Evolutionary conservation across 192 early-diverging fungal genomes (phyloP), one percentile per base, ranked within the genome.

Genomic region (Linnemannia exigua): DNA sequence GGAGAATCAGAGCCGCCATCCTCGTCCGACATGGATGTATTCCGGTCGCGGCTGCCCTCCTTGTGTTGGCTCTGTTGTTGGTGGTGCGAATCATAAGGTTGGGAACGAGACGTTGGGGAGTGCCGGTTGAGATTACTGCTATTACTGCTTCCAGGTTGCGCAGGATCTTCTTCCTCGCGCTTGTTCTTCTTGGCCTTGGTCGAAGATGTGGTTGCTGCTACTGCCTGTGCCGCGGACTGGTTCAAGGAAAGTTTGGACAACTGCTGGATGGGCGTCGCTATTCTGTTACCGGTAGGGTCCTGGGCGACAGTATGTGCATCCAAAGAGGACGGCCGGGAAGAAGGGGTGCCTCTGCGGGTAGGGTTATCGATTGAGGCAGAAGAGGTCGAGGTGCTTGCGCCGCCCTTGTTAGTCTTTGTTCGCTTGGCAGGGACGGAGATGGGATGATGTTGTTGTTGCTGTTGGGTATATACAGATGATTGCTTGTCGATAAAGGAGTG

Each of bases 181-280:
- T 85, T 85, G 41, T 79, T 85, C 77, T 85, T 85, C 41, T 79
- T 85, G 70, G 36, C 68, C 33, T 72, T 74, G 17, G 72, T 48
- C 41, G 70, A 44, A 3, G 16, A 37, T 52, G n/a, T 51, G 5
- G 68, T 44, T 50, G 22, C 31, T 4, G 44, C 52, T 0, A 20
- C 19, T 15, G 72, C n/a, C 9, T 44, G 41, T 1, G 31, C 72
- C 48, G 25, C 76, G 20, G 46, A 28, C 15, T 54, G 46, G 33
- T 51, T 51, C 48, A 86, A 74, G 3, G 84, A 80, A 6, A 86
- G 25, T 47, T 80, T 86, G n/a, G 84, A 86, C 25, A 81, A 67
- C n/a, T 81, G 80, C n/a, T 75, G 79, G 50, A 79, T 85, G 14
- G 82, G 82, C 1, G 82, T 85, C 0, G 77, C 54, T 11, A 79